These are phyloP conservation scores for Sugiyamaella americana DNA, from an alignment of 805 yeast species.

Conservation along the genomic window DNA sequence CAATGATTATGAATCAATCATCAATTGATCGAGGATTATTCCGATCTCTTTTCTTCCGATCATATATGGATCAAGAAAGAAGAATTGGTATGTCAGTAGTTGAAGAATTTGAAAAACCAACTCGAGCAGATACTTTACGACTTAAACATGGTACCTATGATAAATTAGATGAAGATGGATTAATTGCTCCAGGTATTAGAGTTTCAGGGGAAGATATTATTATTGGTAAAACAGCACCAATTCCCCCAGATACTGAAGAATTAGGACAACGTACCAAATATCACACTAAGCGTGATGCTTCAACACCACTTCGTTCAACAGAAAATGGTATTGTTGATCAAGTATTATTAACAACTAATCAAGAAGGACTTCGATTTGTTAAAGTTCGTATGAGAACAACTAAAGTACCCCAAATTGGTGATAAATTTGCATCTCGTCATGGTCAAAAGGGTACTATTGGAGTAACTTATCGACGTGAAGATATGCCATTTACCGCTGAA, in stretches of 20 bases:
- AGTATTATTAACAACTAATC: constrained; percentile 92
- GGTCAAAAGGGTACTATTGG: constrained; percentile 99
- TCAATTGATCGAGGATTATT: constrained; percentile 95
- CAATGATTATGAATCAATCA: constrained; percentile 98
- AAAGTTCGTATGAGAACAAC: constrained; percentile 99
- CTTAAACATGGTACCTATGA: constrained; percentile 98
- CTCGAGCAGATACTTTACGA: constrained; percentile 87
- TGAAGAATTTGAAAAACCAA: constrained; percentile 96
- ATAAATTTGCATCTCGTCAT: constrained; percentile 98
- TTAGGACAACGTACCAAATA: constrained; percentile 97
- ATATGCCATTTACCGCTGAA: constrained; percentile 94
- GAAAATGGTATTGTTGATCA: constrained; percentile 99
- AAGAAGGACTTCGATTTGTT: constrained; percentile 95
- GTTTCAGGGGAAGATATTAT: constrained; percentile 98
- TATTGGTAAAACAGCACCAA: constrained; percentile 98
- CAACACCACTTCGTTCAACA: constrained; percentile 93
- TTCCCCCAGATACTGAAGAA: constrained; percentile 98
- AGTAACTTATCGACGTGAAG: constrained; percentile 96
- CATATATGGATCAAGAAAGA: constrained; percentile 98
- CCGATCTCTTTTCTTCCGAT: constrained; percentile 91
- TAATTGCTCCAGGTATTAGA: constrained; percentile 96
- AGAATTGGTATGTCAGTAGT: constrained; percentile 98
- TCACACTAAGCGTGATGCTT: constrained; percentile 98
- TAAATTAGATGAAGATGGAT: constrained; percentile 95
- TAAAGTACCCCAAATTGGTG: constrained; percentile 98